These are phyloP conservation scores for Aureobasidium melanogenum DNA, from an alignment of 2,329 filamentous ascomycete genomes.

Conservation along the genomic window DNA sequence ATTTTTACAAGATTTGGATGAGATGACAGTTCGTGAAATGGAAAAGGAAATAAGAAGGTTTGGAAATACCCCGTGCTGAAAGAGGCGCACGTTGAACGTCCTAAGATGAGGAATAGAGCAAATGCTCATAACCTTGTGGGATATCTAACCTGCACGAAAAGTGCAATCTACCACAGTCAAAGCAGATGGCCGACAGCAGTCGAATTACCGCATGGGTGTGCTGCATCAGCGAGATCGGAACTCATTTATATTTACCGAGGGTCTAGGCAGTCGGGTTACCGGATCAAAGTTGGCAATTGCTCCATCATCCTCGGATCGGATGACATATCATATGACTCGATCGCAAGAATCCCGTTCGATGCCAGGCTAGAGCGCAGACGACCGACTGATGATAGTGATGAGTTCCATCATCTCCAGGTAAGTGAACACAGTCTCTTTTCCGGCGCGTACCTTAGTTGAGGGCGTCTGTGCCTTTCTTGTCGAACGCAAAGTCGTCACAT, in stretches of 20 bases:
- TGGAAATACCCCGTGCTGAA: background rate
- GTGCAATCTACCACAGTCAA: no score
- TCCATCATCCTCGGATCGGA: background rate
- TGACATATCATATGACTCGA: background rate
- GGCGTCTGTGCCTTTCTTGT: background rate
- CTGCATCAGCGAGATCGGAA: background rate
- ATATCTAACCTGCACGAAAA: no score
- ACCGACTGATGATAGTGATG: background rate
- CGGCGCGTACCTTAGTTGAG: background rate
- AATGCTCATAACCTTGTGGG: no score
- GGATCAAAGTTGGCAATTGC: background rate
- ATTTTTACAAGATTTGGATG: background rate
- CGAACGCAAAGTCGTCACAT: background rate
- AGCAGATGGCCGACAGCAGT: background rate
- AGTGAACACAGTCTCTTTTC: background rate
- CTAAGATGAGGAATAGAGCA: background rate
- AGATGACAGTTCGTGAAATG: background rate
- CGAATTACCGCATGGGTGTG: background rate
- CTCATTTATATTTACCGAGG: background rate
- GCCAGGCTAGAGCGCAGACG: background rate
- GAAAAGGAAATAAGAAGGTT: background rate
- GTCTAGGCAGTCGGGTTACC: background rate
- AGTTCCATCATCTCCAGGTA: background rate
- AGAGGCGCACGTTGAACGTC: background rate
- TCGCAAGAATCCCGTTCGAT: background rate